Base-by-base conservation (phyloP, 2,329 filamentous ascomycete species). In the Sporothrix curviconia region DNA sequence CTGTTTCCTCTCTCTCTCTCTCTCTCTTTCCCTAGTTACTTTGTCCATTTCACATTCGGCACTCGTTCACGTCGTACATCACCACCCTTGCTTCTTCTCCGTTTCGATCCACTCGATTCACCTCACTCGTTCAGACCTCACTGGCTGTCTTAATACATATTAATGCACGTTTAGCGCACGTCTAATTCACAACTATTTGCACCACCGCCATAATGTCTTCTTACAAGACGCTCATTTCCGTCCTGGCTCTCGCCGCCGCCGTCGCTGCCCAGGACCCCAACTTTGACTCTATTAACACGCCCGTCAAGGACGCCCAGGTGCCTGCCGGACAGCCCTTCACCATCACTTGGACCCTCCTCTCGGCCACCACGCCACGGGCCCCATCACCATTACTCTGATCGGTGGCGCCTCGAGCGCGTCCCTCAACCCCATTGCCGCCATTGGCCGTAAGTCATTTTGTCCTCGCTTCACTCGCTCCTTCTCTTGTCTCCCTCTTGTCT, bases 221-320 rank as follows among this genome's bases (percentile, higher is more conserved):
- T 1, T 39, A 46, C 3, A 39, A 28, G 8, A 24, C 32, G 4
- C 6, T 43, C 5, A 7, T 34, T 12, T 17, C 30, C n/a, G 40
- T 25, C 8, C 19, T 43, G 6, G 36, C 51, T 3, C 7, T 55
- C 14, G 24, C 24, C 61, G 73, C 72, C 64, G 71, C 74, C 69
- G 68, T 76, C 62, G 75, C 69, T 61, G 80, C 80, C 52, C 79
- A 82, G 69, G 59, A 61, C 17, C 30, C 59, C 47, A 76, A 76
- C 65, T 85, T 84, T 71, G 75, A 82, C 67, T 69, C 74, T 65
- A 72, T 85, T 67, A 72, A 67, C 64, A 69, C 68, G 55, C 82
- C 82, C 59, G 61, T 64, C 25, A 49, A 71, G 57, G 19, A 37
- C 49, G 69, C 79, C 67, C 60, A 69, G 51, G 61, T 84, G 60